phyloP scores from a whole-genome alignment of 1,139 yeast genomes.

The Pichia sp. region DNA sequence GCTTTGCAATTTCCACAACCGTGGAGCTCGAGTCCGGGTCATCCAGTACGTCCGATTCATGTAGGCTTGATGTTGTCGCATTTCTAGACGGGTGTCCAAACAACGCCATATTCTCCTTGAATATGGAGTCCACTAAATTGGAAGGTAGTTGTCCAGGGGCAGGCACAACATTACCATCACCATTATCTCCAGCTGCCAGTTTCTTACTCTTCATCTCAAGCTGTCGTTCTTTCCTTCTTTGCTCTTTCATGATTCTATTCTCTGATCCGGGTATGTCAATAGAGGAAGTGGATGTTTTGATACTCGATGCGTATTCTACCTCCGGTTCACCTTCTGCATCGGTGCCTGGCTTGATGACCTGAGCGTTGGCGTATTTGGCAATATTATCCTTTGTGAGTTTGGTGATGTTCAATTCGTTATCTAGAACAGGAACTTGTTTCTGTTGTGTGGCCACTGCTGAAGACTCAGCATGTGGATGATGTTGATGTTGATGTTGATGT shows the following conservation, averaged over 20 bases:
- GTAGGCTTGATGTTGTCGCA: background rate
- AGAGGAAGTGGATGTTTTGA: constrained; percentile 26
- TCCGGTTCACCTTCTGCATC: constrained; percentile 2
- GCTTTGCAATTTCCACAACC: background rate
- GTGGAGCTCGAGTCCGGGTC: background rate
- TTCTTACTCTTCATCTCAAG: constrained; percentile 7
- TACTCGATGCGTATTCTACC: constrained; percentile 23
- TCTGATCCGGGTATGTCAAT: constrained; percentile 29
- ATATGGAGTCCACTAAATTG: constrained; percentile 55
- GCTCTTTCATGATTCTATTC: constrained; percentile 9
- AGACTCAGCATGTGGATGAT: too few relatives aligned
- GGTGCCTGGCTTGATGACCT: background rate
- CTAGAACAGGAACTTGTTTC: background rate
- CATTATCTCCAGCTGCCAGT: constrained; percentile 21
- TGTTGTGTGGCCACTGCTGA: background rate
- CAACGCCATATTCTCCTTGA: constrained; percentile 27
- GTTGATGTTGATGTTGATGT: background rate
- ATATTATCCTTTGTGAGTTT: constrained; percentile 17
- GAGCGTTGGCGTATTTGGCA: constrained; percentile 7
- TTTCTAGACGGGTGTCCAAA: constrained; percentile 9
- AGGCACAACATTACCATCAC: background rate
- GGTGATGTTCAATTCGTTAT: background rate
- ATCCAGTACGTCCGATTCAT: background rate
- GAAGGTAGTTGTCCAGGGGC: constrained; percentile 58
- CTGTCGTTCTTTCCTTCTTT: constrained; percentile 11